Base-by-base conservation (phyloP, 2,329 filamentous ascomycete species). In the Geosmithia putterillii region DNA sequence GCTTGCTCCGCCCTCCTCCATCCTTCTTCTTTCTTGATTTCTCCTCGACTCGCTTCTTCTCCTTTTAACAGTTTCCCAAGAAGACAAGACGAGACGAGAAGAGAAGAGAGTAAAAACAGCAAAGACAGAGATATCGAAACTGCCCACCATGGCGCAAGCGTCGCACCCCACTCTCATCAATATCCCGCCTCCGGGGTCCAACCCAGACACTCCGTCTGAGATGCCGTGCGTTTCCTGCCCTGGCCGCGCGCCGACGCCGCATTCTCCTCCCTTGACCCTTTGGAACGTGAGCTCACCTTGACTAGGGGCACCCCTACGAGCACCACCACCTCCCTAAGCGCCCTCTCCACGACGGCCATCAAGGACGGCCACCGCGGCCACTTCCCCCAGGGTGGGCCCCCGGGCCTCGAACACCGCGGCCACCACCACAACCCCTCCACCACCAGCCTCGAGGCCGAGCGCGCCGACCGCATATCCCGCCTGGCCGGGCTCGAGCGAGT, bases 301-400 rank as follows among this genome's bases (percentile, higher is more conserved):
- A 39, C 36, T 49, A 94, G 87, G 50, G 89, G 90, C 55, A 96
- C 90, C 3, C 90, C 90, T 3, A 95, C 92, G 51, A 94, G 87
- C 51, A 83, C 85, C 36, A 94, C 86, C 3, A 95, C 89, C 12
- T 94, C 88, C 42, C 81, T 96, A 55, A 95, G 87, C 21, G 82
- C 88, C 36, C 75, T 96, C 40, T 94, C 87, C 15, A 95, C 90
- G 17, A 92, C 87, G 12, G 90, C 90, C 42, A 95, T 95, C 71
- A 95, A 95, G 64, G 90, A 96, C 59, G 90, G 90, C 53, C 87
- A 95, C 57, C 85, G 87, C 47, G 90, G 90, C 49, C 79, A 88
- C 57, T 73, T 82, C 22, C 76, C 79, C 22, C 73, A 80, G 44
- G 64, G 70, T 45, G 28, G 28, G 6, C 28, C 28, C 28, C 28